Conservation (phyloP, 768 basidiomycete species). For the Candolleomyces aberdarensis region DNA sequence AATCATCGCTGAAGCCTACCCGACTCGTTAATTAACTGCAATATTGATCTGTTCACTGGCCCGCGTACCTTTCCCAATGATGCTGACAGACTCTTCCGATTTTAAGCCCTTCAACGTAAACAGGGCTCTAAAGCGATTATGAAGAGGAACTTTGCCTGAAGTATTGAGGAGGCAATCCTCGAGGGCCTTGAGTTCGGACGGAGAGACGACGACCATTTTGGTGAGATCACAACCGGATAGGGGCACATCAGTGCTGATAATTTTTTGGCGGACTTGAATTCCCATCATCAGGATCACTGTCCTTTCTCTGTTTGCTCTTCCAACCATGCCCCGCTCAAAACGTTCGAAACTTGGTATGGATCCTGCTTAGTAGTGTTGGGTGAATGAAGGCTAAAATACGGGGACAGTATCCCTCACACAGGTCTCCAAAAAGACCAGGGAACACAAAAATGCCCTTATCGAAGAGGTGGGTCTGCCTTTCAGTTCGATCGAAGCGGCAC, state of each 20-base stretch:
- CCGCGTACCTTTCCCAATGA: slow-evolving; percentile 76
- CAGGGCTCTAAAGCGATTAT: slow-evolving; percentile 84
- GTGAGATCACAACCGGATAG: slow-evolving; percentile 13
- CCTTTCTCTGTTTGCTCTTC: slow-evolving; percentile 17
- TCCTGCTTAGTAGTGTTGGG: slow-evolving; percentile 6
- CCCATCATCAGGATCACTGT: slow-evolving; percentile 10
- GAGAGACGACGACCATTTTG: slow-evolving; percentile 36
- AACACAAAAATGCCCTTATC: slow-evolving; percentile 84
- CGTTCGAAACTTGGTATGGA: slow-evolving; percentile 81
- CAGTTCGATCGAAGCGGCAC: background rate
- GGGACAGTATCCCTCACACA: slow-evolving; percentile 85
- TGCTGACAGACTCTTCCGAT: slow-evolving; percentile 71
- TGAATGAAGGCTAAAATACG: slow-evolving; percentile 11
- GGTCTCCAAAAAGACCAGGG: slow-evolving; percentile 89
- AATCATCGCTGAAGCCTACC: slow-evolving; percentile 80
- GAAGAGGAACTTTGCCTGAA: slow-evolving; percentile 69
- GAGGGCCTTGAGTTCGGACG: slow-evolving; percentile 62
- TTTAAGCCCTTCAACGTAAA: slow-evolving; percentile 89
- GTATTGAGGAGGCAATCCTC: slow-evolving; percentile 77
- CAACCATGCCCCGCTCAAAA: slow-evolving; percentile 84
- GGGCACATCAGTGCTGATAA: slow-evolving; percentile 9
- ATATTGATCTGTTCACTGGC: slow-evolving; percentile 8
- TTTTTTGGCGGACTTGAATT: slow-evolving; percentile 52
- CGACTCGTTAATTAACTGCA: background rate
- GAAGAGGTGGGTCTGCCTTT: slow-evolving; percentile 53